phyloP scores from a whole-genome alignment of 768 basidiomycete species.

The Candolleomyces eurysporus region DNA sequence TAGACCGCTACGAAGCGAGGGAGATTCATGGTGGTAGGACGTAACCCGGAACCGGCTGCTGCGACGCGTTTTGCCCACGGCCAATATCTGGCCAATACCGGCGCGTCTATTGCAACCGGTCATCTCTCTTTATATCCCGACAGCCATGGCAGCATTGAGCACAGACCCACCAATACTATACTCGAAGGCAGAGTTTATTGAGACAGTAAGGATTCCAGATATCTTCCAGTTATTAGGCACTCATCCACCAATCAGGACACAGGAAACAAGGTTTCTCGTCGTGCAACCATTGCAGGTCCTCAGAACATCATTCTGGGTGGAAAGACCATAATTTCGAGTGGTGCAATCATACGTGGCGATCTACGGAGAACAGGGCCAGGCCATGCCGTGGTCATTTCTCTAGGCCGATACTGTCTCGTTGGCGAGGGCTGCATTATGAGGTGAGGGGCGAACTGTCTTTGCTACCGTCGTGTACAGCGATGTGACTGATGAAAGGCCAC shows the following conservation, averaged over 20 bases:
- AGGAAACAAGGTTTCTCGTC: conserved; percentile 92
- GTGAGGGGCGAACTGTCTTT: conserved; percentile 30
- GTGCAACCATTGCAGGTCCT: conserved; percentile 88
- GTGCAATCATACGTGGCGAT: conserved; percentile 92
- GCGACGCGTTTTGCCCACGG: conserved; percentile 3
- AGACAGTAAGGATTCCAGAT: conserved; percentile 56
- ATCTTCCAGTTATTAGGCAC: not conserved
- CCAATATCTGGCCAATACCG: not conserved
- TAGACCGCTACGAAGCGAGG: not conserved
- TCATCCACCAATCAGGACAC: conserved; percentile 62
- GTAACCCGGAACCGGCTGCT: not conserved
- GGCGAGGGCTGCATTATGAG: conserved; percentile 90
- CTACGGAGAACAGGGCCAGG: conserved; percentile 85
- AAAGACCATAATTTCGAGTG: conserved; percentile 91
- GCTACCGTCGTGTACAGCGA: not conserved
- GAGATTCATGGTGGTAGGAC: conserved; percentile 11
- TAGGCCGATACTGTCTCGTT: conserved; percentile 91
- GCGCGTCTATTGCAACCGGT: not conserved
- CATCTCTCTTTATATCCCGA: not conserved
- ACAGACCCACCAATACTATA: conserved; percentile 82
- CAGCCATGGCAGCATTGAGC: conserved; percentile 3
- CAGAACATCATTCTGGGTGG: conserved; percentile 97
- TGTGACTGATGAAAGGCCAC: conserved; percentile 51
- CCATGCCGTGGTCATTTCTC: conserved; percentile 89
- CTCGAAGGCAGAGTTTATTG: conserved; percentile 81